phyloP scores from a whole-genome alignment of 257 asterid genomes.

The Echium plantagineum region DNA sequence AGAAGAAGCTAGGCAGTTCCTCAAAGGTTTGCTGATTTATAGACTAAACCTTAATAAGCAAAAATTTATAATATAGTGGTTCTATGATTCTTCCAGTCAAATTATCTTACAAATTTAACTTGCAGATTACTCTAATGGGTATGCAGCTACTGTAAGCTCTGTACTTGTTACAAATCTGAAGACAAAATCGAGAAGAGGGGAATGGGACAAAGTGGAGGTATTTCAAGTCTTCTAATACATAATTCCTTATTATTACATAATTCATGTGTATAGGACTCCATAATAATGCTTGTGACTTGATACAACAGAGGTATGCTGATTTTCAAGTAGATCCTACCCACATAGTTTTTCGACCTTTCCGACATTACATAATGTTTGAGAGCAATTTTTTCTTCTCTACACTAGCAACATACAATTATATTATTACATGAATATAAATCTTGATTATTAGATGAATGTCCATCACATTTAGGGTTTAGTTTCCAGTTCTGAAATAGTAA shows the following conservation, averaged over 20 bases:
- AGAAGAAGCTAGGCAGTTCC: slow-evolving; percentile 83
- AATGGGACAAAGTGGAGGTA: slow-evolving; percentile 95
- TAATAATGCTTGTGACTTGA: neutral
- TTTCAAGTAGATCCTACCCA: too few relatives aligned
- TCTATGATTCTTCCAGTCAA: slow-evolving; percentile 11
- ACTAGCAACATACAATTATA: too few relatives aligned
- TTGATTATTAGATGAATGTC: neutral
- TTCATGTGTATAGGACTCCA: neutral
- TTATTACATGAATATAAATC: too few relatives aligned
- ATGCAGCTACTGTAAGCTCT: slow-evolving; percentile 74
- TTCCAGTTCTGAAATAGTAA: neutral
- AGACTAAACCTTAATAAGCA: neutral
- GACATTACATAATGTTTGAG: too few relatives aligned
- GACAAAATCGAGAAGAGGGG: slow-evolving; percentile 63
- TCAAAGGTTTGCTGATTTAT: slow-evolving; percentile 42
- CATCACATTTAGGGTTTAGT: neutral
- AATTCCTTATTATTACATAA: neutral
- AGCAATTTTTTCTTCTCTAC: too few relatives aligned
- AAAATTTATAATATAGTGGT: slow-evolving; percentile 4
- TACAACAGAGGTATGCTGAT: too few relatives aligned
- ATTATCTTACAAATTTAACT: slow-evolving; percentile 7
- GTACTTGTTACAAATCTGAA: slow-evolving; percentile 72
- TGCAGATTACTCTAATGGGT: slow-evolving; percentile 70
- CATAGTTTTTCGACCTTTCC: neutral
- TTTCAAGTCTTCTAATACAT: neutral